Evolutionary conservation across 345 rosid species (phyloP).

Genomic region (Noccaea caerulescens): DNA sequence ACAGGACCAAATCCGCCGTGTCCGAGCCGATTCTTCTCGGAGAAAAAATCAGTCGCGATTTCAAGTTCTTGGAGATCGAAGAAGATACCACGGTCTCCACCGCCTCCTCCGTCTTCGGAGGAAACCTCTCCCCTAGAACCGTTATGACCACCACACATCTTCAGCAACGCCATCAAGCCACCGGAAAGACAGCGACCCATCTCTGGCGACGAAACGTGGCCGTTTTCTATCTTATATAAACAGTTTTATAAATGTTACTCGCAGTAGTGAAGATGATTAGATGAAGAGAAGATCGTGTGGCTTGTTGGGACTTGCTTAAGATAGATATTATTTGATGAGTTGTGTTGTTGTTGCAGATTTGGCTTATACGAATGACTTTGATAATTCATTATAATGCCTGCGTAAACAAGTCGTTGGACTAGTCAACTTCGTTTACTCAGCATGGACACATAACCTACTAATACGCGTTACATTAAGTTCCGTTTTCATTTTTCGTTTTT

Average conservation of each 20-base stretch:
- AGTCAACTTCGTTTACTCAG: constrained; percentile 36
- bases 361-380: neutral
- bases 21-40: constrained; percentile 76
- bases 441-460: constrained; percentile 24
- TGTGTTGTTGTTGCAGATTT: constrained; percentile 12
- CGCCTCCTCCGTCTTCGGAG: constrained; percentile 26
- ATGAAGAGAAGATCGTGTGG: neutral
- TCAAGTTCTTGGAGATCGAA: constrained; percentile 65
- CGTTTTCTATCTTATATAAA: neutral
- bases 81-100: constrained; percentile 54
- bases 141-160: constrained; percentile 33
- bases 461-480: constrained; percentile 34
- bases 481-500: neutral
- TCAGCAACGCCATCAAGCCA: constrained; percentile 31
- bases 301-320: neutral
- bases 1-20: constrained; percentile 96
- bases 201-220: constrained; percentile 16
- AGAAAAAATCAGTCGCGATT: constrained; percentile 75
- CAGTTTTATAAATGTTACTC: neutral
- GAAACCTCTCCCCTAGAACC: constrained; percentile 22
- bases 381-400: neutral
- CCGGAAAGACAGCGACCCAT: constrained; percentile 32
- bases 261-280: constrained; percentile 3
- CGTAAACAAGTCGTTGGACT: constrained; percentile 25
- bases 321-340: constrained; percentile 10